phyloP scores from a whole-genome alignment of 192 early-diverging fungal species.

The Oehlia diaphana region DNA sequence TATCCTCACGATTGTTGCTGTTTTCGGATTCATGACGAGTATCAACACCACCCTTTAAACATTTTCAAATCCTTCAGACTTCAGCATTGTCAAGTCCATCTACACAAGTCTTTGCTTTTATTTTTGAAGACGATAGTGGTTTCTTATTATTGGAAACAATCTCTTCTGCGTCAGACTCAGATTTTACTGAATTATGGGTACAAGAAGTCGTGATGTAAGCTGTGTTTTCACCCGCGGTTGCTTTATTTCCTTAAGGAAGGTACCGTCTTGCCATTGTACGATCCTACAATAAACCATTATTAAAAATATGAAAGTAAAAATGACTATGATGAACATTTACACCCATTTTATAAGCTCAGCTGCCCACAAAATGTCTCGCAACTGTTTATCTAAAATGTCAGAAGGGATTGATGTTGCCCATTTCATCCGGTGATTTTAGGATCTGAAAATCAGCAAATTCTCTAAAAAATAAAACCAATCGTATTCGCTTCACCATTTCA shows the following conservation, averaged over 20 bases:
- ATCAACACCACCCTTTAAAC: constrained; percentile 17
- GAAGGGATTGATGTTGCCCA: constrained; percentile 14
- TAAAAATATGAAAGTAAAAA: constrained; percentile 1
- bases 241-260: constrained; percentile 18
- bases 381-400: constrained; percentile 17
- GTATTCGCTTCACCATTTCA: constrained; percentile 23
- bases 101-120: constrained; percentile 15
- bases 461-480: constrained; percentile 15
- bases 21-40: constrained; percentile 14
- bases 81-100: constrained; percentile 19
- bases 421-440: constrained; percentile 1
- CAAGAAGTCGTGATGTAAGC: background rate
- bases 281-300: constrained; percentile 11
- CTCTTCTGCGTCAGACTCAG: constrained; percentile 17
- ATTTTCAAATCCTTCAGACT: constrained; percentile 23
- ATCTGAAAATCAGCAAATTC: constrained; percentile 11
- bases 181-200: background rate
- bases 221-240: constrained; percentile 14
- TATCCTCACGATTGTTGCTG: constrained; percentile 19
- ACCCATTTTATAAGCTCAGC: constrained; percentile 27
- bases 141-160: constrained; percentile 17
- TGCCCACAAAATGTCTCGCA: constrained; percentile 15
- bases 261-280: constrained; percentile 21
- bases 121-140: constrained; percentile 8
- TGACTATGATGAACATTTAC: constrained; percentile 7